phyloP scores from a whole-genome alignment of 2,329 filamentous ascomycete species.

The Pseudonectria buxi region DNA sequence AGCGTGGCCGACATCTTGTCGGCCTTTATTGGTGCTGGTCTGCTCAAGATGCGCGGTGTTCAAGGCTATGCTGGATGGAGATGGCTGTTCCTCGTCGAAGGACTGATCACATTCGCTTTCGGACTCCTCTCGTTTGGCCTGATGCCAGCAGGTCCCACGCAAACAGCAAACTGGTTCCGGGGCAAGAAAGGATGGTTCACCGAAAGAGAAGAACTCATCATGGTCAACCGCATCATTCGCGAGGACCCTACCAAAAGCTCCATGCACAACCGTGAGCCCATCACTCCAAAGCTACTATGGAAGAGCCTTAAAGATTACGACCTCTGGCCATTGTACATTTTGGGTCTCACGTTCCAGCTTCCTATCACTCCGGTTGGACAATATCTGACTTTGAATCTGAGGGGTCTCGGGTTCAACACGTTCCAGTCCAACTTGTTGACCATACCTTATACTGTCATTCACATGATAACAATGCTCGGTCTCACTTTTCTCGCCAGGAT shows the following conservation, averaged over 20 bases:
- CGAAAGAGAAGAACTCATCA: conserved; percentile 42
- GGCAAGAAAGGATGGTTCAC: conserved; percentile 38
- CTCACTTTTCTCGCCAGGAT: conserved; percentile 7
- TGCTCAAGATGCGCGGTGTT: conserved; percentile 47
- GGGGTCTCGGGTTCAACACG: conserved; percentile 24
- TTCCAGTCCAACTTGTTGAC: conserved; percentile 31
- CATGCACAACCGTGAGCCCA: conserved; percentile 49
- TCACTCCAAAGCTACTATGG: conserved; percentile 42
- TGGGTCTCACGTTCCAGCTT: conserved; percentile 42
- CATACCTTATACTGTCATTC: conserved; percentile 3
- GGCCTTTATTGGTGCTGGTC: conserved; percentile 34
- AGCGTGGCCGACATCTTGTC: conserved; percentile 11
- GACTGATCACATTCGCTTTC: conserved; percentile 24
- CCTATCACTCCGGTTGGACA: conserved; percentile 37
- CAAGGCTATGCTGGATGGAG: conserved; percentile 49
- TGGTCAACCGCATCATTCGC: conserved; percentile 48
- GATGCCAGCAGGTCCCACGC: conserved; percentile 23
- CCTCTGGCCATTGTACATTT: conserved; percentile 47
- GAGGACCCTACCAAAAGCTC: conserved; percentile 53
- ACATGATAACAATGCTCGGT: conserved; percentile 8
- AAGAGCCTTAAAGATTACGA: conserved; percentile 51
- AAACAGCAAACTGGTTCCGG: conserved; percentile 48
- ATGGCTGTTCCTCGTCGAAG: conserved; percentile 43
- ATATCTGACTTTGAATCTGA: conserved; percentile 44
- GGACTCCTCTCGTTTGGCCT: conserved; percentile 15